phyloP scores from a whole-genome alignment of 768 basidiomycete species.

The Lactarius quietus region DNA sequence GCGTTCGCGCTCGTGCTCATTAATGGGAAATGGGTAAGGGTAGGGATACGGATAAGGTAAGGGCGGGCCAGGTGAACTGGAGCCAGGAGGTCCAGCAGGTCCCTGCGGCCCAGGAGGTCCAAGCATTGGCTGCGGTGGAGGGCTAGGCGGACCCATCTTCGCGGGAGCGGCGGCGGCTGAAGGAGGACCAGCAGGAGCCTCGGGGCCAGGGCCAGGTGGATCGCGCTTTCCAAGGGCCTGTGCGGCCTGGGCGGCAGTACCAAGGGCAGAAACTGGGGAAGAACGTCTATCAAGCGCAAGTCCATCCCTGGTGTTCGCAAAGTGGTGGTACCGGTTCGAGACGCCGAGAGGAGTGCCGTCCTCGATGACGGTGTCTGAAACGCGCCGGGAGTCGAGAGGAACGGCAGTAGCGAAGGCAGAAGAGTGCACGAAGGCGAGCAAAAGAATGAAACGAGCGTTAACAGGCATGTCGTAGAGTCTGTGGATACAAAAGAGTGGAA shows the following conservation, averaged over 20 bases:
- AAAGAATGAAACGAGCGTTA: constrained; percentile 21
- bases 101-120: background rate
- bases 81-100: background rate
- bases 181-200: too few relatives aligned
- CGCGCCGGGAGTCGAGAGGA: background rate
- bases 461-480: constrained; percentile 13
- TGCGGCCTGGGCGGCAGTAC: too few relatives aligned
- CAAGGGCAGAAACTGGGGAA: background rate
- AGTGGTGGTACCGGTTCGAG: constrained; percentile 2
- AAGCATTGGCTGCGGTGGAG: background rate
- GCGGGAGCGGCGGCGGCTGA: background rate
- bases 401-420: constrained; percentile 4
- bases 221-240: background rate
- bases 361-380: constrained; percentile 4
- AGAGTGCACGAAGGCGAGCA: constrained; percentile 20
- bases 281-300: background rate
- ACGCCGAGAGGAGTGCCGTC: background rate
- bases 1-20: background rate
- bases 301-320: background rate
- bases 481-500: constrained; percentile 15
- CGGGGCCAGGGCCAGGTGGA: background rate
- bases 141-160: background rate
- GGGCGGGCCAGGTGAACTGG: background rate
- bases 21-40: background rate
- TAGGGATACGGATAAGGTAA: background rate